A percentile compares a stretch with the other conserved stretches of the same genome.
Evolutionary conservation across 148 eudicot genomes (phyloP).

Genomic region (Mesembryanthemum crystallinum): DNA sequence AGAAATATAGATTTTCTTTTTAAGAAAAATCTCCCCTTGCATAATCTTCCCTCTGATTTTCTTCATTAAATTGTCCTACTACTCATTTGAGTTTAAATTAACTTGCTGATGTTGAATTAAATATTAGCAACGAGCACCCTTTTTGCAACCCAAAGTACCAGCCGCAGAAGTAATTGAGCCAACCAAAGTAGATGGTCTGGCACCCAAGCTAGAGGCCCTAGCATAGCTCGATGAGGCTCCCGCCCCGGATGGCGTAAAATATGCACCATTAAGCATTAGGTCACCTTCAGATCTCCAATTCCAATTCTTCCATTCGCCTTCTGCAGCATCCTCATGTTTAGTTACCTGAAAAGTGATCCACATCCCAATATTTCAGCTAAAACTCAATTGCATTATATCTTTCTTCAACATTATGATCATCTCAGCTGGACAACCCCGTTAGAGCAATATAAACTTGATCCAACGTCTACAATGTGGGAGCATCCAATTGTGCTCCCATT

Average conservation of each 20-base stretch:
- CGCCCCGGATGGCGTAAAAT: constrained; percentile 45
- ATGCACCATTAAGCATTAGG: constrained; percentile 58
- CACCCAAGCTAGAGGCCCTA: constrained; percentile 52
- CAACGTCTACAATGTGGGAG: no score
- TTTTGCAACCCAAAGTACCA: constrained; percentile 44
- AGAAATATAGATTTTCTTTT: not conserved
- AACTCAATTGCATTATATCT: no score
- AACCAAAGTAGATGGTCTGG: constrained; percentile 41
- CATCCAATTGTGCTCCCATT: no score
- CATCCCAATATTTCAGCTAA: no score
- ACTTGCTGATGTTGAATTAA: not conserved
- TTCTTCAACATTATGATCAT: no score
- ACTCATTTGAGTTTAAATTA: not conserved
- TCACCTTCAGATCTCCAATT: constrained; percentile 56
- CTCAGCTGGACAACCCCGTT: no score
- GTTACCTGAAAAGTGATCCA: constrained; percentile 40
- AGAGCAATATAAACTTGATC: no score
- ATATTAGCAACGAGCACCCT: constrained; percentile 40
- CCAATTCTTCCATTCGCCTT: constrained; percentile 51
- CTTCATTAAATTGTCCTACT: not conserved
- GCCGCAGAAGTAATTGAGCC: constrained; percentile 36
- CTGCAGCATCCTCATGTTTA: constrained; percentile 55
- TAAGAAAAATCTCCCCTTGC: no score
- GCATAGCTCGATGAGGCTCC: constrained; percentile 46
- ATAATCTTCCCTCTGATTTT: not conserved